These are phyloP conservation scores for Neofusicoccum laricinum DNA, from an alignment of 2,329 filamentous ascomycete species.

Conservation along the genomic window DNA sequence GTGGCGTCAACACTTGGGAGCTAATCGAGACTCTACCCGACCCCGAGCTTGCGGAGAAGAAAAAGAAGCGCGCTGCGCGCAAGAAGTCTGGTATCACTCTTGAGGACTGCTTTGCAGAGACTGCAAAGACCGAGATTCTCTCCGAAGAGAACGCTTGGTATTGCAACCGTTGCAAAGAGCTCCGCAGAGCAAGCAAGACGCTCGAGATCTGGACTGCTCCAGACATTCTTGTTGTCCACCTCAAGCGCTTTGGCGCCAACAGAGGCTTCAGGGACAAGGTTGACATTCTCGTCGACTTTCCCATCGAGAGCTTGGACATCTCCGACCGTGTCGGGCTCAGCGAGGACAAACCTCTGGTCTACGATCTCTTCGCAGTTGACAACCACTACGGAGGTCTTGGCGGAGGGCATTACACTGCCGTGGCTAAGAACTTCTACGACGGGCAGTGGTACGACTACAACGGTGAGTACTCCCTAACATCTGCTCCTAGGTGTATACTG, in stretches of 20 bases:
- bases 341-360: conserved; percentile 78
- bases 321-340: conserved; percentile 74
- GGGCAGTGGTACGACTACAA: conserved; percentile 95
- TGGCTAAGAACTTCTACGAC: conserved; percentile 87
- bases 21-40: conserved; percentile 53
- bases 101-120: conserved; percentile 90
- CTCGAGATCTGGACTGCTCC: conserved; percentile 96
- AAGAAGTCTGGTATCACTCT: conserved; percentile 75
- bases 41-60: conserved; percentile 61
- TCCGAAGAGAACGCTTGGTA: conserved; percentile 98
- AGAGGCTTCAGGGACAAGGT: conserved; percentile 85
- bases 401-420: conserved; percentile 94
- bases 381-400: conserved; percentile 92
- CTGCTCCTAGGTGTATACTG: conserved; percentile 33
- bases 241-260: conserved; percentile 91
- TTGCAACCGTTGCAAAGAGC: conserved; percentile 92
- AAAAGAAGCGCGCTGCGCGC: conserved; percentile 61
- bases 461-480: conserved; percentile 57
- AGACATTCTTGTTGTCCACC: conserved; percentile 89
- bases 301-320: conserved; percentile 81
- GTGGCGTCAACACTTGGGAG: conserved; percentile 61
- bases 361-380: conserved; percentile 93
- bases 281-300: conserved; percentile 87
- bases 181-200: conserved; percentile 89
- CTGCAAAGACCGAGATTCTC: conserved; percentile 87